Evolutionary conservation across 139 green algal species (phyloP).

Genomic region (Spirogloea muscicola): DNA sequence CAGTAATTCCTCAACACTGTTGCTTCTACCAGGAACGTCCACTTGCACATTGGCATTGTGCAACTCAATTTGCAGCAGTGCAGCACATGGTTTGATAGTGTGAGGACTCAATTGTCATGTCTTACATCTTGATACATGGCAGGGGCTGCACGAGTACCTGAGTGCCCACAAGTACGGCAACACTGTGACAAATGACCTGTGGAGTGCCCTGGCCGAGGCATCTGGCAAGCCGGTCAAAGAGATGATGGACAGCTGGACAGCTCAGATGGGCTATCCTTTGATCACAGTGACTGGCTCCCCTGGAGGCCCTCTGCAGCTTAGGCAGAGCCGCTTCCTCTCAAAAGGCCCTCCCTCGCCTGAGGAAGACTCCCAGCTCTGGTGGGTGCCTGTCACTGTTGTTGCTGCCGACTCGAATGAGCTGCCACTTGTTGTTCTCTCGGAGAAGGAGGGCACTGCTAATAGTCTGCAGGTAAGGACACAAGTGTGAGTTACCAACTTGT

Average conservation of each 20-base stretch:
- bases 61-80: no score
- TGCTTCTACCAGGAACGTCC: no score
- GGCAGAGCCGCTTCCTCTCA: constrained; percentile 42
- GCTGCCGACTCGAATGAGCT: neutral
- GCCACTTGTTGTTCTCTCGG: constrained; percentile 16
- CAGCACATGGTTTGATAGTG: no score
- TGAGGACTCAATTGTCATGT: no score
- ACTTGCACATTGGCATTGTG: no score
- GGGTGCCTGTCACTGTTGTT: constrained; percentile 22
- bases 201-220: constrained; percentile 41
- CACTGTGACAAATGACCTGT: constrained; percentile 47
- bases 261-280: constrained; percentile 51
- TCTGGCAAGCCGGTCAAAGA: constrained; percentile 44
- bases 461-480: neutral
- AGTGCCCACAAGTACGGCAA: constrained; percentile 50
- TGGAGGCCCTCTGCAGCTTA: neutral
- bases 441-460: constrained; percentile 25
- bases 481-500: no score
- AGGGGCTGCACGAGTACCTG: constrained; percentile 49
- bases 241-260: constrained; percentile 51
- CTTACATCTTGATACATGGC: neutral
- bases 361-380: constrained; percentile 44
- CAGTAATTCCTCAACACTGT: no score
- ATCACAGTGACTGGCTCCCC: constrained; percentile 33
- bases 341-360: constrained; percentile 20